Base-by-base conservation (phyloP, 2,329 filamentous ascomycete genomes). In the Ramularia endophylla region DNA sequence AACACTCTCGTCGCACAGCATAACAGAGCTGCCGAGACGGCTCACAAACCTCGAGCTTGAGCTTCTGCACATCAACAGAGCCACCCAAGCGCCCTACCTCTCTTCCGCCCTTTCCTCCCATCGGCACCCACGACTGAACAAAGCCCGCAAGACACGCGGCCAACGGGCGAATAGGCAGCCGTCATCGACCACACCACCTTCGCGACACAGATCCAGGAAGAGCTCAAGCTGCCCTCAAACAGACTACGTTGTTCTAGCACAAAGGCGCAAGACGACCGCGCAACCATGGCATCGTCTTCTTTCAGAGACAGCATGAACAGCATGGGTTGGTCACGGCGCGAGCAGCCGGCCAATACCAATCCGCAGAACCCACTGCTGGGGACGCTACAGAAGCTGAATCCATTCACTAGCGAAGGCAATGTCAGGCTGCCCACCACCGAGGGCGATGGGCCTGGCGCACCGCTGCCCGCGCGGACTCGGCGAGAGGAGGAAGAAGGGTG, bases 251-350 rank as follows among this genome's bases (percentile, higher is more conserved):
- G 22, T 11, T 25, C 22, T 25, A 19, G 40, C 44, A 43, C 42
- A 43, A 43, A 43, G 40, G 43, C 45, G 46, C 44, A 42, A 41
- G 27, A 36, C 16, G 18, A 16, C 38, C 29, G 36, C 43, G 27
- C 46, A 34, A 65, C 46, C 49, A 95, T 95, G 89, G 85, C 89
- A 47, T 90, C 88, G 53, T 74, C 81, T 54, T 86, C 87, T 34
- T 97, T 98, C 66, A 81, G 89, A 63, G 87, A 95, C 67, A 94
- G 87, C 16, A 88, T 97, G 74, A 94, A 87, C 73, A 92, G 87
- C 45, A 69, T 97, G 58, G 92, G 92, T 47, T 97, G 92, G 92
- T 87, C 87, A 59, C 84, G 90, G 56, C 80, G 90, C 59, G 83
- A 88, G 44, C 66, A 78, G 51, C 85, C 94, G 59, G 81, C 87